Conservation (phyloP, 1,139 yeast genomes). For the Pneumocystis murina region DNA sequence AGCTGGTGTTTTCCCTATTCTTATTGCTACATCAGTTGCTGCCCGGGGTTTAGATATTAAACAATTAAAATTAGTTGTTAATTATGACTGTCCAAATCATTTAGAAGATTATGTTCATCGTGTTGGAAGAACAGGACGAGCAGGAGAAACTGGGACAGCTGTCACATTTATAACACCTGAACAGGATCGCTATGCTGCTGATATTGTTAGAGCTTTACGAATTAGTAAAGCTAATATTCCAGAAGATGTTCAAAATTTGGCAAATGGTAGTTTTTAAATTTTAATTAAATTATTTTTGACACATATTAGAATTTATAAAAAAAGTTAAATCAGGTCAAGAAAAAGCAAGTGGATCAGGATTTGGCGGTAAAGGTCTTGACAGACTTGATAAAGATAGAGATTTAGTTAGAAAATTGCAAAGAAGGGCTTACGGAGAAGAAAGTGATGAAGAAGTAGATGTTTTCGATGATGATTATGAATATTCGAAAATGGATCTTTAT, state of each 20-base stretch:
- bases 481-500: conserved; percentile 5
- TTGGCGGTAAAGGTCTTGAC: conserved; percentile 87
- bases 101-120: conserved; percentile 94
- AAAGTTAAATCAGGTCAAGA: conserved; percentile 60
- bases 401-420: conserved; percentile 37
- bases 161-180: conserved; percentile 50
- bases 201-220: conserved; percentile 55
- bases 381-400: conserved; percentile 59
- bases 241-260: conserved; percentile 37
- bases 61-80: conserved; percentile 60
- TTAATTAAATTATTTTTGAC: background rate
- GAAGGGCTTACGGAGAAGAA: conserved; percentile 28
- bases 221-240: conserved; percentile 42
- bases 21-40: conserved; percentile 78
- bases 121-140: conserved; percentile 94
- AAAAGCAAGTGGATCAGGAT: conserved; percentile 42
- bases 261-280: conserved; percentile 21
- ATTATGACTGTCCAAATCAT: conserved; percentile 81
- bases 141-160: conserved; percentile 66
- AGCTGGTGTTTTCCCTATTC: conserved; percentile 41
- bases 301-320: conserved; percentile 31
- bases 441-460: conserved; percentile 18
- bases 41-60: conserved; percentile 92
- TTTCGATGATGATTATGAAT: conserved; percentile 18
- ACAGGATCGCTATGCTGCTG: conserved; percentile 55